Conservation (phyloP, 106 monocot genomes). For the Allium cepa region DNA sequence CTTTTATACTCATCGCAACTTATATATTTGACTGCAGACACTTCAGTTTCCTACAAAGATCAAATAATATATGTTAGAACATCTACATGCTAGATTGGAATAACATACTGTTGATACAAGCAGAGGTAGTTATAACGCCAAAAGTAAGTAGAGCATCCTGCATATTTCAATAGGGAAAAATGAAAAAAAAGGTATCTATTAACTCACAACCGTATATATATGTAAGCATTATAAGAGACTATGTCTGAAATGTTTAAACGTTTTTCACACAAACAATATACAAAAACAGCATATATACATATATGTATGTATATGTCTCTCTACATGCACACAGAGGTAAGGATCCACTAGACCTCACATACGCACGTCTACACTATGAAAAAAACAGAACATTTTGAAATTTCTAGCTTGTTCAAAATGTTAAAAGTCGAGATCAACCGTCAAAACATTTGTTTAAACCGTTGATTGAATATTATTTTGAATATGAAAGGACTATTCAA, state of each 20-base stretch:
- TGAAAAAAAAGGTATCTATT: background rate
- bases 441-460: too few relatives aligned
- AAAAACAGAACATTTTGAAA: too few relatives aligned
- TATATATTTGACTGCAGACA: conserved; percentile 85
- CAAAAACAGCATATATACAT: background rate
- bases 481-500: too few relatives aligned
- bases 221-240: background rate
- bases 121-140: background rate
- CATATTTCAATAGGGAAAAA: background rate
- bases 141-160: background rate
- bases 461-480: too few relatives aligned
- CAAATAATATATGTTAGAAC: background rate
- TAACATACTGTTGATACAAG: background rate
- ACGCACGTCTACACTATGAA: background rate
- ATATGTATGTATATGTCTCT: background rate
- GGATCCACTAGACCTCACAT: background rate
- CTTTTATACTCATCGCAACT: conserved; percentile 60
- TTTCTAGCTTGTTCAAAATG: too few relatives aligned
- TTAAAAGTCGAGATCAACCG: too few relatives aligned
- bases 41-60: conserved; percentile 75
- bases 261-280: background rate
- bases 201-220: background rate
- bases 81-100: background rate
- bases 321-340: background rate
- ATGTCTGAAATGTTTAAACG: too few relatives aligned